Percentiles rank a stretch among this genome's conserved stretches.
These are phyloP conservation scores for Acer yangbiense DNA, from an alignment of 345 rosid genomes.

Conservation along the genomic window DNA sequence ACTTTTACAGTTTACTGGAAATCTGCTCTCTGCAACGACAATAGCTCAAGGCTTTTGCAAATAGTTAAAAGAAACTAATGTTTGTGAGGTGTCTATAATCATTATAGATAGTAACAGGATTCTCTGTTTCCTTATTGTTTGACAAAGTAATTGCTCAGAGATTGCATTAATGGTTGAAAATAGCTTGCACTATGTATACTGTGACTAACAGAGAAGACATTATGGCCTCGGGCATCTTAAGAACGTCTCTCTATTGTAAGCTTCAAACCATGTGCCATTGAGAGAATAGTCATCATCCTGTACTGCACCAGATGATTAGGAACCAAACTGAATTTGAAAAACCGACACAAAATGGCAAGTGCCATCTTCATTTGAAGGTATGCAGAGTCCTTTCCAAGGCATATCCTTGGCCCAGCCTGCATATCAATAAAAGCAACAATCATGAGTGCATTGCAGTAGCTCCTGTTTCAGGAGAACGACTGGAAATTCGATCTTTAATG, in stretches of 20 bases:
- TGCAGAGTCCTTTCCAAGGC: constrained; percentile 96
- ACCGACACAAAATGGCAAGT: constrained; percentile 76
- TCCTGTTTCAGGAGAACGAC: background rate
- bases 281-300: constrained; percentile 90
- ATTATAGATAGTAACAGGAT: too few species aligned
- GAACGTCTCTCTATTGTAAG: constrained; percentile 51
- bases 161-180: too few species aligned
- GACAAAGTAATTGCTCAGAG: too few species aligned
- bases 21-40: too few species aligned
- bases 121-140: too few species aligned
- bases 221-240: constrained; percentile 17
- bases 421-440: constrained; percentile 9
- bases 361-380: constrained; percentile 97
- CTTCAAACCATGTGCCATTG: constrained; percentile 86
- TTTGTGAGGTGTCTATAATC: too few species aligned
- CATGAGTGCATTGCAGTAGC: background rate
- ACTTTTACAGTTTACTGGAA: too few species aligned
- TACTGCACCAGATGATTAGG: constrained; percentile 81
- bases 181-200: too few species aligned
- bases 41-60: too few species aligned
- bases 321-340: constrained; percentile 68
- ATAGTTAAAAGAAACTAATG: too few species aligned
- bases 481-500: constrained; percentile 1
- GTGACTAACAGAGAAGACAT: too few species aligned
- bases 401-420: constrained; percentile 93